These are phyloP conservation scores for Mortierella claussenii DNA, from an alignment of 192 early-diverging fungal species.

Conservation along the genomic window DNA sequence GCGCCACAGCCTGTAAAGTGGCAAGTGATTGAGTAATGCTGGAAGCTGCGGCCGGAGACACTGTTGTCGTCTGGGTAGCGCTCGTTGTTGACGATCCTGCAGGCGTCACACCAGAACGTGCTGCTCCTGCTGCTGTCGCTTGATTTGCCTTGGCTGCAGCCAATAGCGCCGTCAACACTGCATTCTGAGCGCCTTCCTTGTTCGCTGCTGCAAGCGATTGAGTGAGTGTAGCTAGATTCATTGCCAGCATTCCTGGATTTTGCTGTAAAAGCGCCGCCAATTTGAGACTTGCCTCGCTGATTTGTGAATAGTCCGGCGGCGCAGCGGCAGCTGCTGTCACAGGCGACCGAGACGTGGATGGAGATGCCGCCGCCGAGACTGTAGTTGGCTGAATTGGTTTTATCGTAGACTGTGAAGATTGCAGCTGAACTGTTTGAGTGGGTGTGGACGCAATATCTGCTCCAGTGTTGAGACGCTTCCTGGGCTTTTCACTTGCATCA, in stretches of 20 bases:
- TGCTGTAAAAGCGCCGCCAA: conserved; percentile 43
- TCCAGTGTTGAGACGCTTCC: conserved; percentile 40
- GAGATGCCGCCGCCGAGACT: neutral
- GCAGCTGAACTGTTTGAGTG: neutral
- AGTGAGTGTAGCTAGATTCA: conserved; percentile 25
- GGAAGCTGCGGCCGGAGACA: neutral
- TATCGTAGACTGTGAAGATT: conserved; percentile 1
- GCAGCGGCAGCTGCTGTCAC: neutral
- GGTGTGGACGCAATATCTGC: neutral
- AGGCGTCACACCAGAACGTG: neutral
- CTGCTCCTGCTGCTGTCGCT: conserved; percentile 5
- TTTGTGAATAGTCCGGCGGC: conserved; percentile 27
- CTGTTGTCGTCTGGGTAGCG: neutral
- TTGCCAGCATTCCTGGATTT: conserved; percentile 38
- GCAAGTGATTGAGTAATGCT: conserved; percentile 15
- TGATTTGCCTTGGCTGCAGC: conserved; percentile 38
- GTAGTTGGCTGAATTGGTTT: neutral
- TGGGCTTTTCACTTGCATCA: conserved; percentile 32
- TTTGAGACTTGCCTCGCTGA: conserved; percentile 43
- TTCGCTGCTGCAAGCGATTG: conserved; percentile 34
- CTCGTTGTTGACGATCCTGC: conserved; percentile 2
- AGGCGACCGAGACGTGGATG: neutral
- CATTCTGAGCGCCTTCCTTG: conserved; percentile 43
- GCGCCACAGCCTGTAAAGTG: conserved; percentile 27
- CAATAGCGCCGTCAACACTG: conserved; percentile 20